Evolutionary conservation across 1,284 basidiomycete genomes (phyloP).

Genomic region (Moniliella sp.): DNA sequence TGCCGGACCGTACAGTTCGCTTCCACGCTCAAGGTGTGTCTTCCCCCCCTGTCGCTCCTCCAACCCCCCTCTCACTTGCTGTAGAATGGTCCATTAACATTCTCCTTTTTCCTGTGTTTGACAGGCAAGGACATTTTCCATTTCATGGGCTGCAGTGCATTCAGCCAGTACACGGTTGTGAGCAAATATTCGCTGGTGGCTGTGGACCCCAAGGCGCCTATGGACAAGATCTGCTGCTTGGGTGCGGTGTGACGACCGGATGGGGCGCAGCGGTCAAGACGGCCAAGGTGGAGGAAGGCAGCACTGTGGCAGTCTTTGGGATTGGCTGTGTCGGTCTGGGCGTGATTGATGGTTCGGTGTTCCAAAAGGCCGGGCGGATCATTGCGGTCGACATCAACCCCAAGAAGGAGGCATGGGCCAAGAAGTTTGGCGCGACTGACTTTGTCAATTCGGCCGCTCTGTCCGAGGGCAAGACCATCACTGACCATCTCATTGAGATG

Average conservation of each 20-base stretch:
- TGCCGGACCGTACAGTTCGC: slow-evolving; percentile 73
- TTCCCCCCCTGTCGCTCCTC: no score
- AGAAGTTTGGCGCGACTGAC: slow-evolving; percentile 86
- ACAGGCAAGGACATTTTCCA: slow-evolving; percentile 71
- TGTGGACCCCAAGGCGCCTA: slow-evolving; percentile 58
- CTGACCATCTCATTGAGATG: slow-evolving; percentile 69
- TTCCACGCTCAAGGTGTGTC: no score
- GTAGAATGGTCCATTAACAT: no score
- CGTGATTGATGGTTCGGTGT: slow-evolving; percentile 48
- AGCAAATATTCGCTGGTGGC: slow-evolving; percentile 88
- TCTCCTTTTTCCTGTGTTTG: no score
- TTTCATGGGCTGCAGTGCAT: slow-evolving; percentile 96
- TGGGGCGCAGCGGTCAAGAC: slow-evolving; percentile 59
- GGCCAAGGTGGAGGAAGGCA: slow-evolving; percentile 40
- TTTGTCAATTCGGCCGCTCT: slow-evolving; percentile 69
- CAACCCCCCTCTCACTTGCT: no score
- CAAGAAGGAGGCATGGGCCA: slow-evolving; percentile 56
- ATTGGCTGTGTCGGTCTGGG: slow-evolving; percentile 89
- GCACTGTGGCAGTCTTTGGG: slow-evolving; percentile 79
- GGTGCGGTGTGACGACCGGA: slow-evolving; percentile 92
- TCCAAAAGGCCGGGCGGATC: slow-evolving; percentile 60
- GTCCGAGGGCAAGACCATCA: slow-evolving; percentile 46
- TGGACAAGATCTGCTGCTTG: slow-evolving; percentile 82
- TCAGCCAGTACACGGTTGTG: slow-evolving; percentile 96
- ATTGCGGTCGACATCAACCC: slow-evolving; percentile 85